Percentiles rank a stretch among this genome's conserved stretches.
These are phyloP conservation scores for Colletotrichum sp. DNA, from an alignment of 2,329 filamentous ascomycete species.

Conservation along the genomic window DNA sequence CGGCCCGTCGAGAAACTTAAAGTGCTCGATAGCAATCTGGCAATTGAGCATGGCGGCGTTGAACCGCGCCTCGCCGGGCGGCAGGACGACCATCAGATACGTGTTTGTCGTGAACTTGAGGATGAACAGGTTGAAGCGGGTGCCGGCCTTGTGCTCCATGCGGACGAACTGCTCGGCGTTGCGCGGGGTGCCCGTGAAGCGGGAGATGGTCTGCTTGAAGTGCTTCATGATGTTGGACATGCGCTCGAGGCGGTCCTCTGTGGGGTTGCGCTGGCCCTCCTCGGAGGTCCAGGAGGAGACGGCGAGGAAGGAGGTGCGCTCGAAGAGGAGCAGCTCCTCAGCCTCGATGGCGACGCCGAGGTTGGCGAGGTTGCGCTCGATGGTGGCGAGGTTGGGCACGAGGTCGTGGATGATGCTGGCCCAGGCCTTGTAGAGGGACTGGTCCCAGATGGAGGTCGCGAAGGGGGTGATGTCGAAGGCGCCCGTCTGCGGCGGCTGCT, in stretches of 20 bases:
- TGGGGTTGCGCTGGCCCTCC: conserved; percentile 80
- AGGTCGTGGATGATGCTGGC: conserved; percentile 97
- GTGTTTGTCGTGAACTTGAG: conserved; percentile 97
- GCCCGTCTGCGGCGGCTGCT: background rate
- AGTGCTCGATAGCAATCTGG: conserved; percentile 82
- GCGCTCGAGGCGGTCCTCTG: conserved; percentile 88
- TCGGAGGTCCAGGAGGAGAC: conserved; percentile 89
- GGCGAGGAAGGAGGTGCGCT: conserved; percentile 93
- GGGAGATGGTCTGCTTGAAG: conserved; percentile 85
- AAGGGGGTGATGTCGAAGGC: conserved; percentile 82
- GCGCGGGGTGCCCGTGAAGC: conserved; percentile 81
- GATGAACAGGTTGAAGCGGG: conserved; percentile 90
- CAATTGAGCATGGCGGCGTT: conserved; percentile 92
- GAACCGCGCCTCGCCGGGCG: conserved; percentile 89
- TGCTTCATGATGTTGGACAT: conserved; percentile 98
- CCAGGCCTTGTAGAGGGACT: conserved; percentile 98
- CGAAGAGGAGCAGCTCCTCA: conserved; percentile 92
- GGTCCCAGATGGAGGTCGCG: conserved; percentile 97
- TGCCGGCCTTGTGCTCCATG: conserved; percentile 79
- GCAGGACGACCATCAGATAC: conserved; percentile 90
- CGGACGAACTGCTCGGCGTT: conserved; percentile 82
- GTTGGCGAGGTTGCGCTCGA: conserved; percentile 84
- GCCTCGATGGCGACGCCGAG: conserved; percentile 88
- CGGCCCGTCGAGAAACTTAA: conserved; percentile 68
- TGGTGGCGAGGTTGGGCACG: conserved; percentile 89